Evolutionary conservation across 2,329 filamentous ascomycete genomes (phyloP).

Genomic region (Colletotrichum truncatum): DNA sequence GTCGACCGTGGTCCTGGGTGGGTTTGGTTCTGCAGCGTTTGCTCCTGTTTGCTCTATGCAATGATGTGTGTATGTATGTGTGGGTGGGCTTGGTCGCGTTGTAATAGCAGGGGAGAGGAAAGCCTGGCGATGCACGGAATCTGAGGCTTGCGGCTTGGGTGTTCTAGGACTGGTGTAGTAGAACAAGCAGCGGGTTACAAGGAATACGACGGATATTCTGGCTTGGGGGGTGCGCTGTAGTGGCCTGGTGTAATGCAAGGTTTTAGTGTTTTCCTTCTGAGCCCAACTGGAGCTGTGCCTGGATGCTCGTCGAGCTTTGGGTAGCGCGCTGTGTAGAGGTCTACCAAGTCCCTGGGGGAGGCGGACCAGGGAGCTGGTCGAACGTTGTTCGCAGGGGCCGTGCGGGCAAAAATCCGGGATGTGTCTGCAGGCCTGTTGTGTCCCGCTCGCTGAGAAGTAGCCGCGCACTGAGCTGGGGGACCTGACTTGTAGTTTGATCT

Average conservation of each 20-base stretch:
- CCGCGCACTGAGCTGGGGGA: constrained; percentile 10
- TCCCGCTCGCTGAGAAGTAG: constrained; percentile 8
- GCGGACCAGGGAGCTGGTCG: constrained; percentile 26
- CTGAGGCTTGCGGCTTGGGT: constrained; percentile 18
- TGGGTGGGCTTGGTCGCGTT: not conserved
- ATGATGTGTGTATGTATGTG: not conserved
- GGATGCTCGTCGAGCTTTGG: constrained; percentile 14
- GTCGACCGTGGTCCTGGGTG: constrained; percentile 1
- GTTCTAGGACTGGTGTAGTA: not conserved
- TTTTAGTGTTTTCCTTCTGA: not conserved
- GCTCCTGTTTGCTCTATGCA: not conserved
- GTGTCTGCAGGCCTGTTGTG: constrained; percentile 23
- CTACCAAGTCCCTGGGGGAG: constrained; percentile 28
- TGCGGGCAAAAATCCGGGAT: constrained; percentile 24
- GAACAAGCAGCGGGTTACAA: constrained; percentile 3
- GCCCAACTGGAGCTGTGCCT: constrained; percentile 10
- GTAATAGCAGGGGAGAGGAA: constrained; percentile 21
- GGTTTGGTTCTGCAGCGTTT: constrained; percentile 23
- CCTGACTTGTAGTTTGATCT: constrained; percentile 11
- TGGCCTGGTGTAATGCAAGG: constrained; percentile 5
- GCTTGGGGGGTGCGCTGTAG: not conserved
- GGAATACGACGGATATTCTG: constrained; percentile 19
- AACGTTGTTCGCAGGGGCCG: constrained; percentile 30
- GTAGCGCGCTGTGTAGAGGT: constrained; percentile 21
- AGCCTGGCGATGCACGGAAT: constrained; percentile 17